Evolutionary conservation across 2,329 filamentous ascomycete genomes (phyloP).

Genomic region (Curvularia eragrostidis): DNA sequence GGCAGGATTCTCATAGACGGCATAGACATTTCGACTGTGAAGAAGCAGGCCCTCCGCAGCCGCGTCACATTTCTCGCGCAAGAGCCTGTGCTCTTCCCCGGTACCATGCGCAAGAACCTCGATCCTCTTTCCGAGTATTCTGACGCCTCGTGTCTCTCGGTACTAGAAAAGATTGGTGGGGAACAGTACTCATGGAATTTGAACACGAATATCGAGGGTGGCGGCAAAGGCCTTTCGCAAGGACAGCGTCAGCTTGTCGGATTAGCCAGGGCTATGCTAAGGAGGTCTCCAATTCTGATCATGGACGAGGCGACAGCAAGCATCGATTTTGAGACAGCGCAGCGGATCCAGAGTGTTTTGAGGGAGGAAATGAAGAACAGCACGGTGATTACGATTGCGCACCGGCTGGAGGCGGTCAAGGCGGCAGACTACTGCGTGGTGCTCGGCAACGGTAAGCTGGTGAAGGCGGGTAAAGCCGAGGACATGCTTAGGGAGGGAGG

Average conservation of each 20-base stretch:
- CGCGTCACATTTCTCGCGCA: conserved; percentile 72
- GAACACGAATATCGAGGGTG: conserved; percentile 63
- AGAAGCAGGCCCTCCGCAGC: conserved; percentile 65
- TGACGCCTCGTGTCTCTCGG: conserved; percentile 61
- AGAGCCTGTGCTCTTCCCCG: conserved; percentile 70
- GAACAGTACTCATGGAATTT: conserved; percentile 63
- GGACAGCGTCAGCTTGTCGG: conserved; percentile 71
- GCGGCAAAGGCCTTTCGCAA: conserved; percentile 68
- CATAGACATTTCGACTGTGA: conserved; percentile 65
- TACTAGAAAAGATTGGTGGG: conserved; percentile 62
- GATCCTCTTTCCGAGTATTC: conserved; percentile 66
- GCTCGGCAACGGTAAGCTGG: conserved; percentile 59
- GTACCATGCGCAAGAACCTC: conserved; percentile 67
- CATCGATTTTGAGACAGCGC: conserved; percentile 68
- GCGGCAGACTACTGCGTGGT: conserved; percentile 64
- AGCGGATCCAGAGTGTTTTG: conserved; percentile 62
- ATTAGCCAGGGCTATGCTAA: conserved; percentile 66
- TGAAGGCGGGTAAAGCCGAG: conserved; percentile 44
- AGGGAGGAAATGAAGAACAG: conserved; percentile 63
- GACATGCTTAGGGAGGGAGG: conserved; percentile 47
- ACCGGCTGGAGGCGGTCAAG: conserved; percentile 67
- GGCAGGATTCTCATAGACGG: conserved; percentile 67
- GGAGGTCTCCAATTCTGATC: conserved; percentile 67
- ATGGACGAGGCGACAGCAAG: conserved; percentile 72
- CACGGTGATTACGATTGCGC: conserved; percentile 71